Percentiles rank a stretch among this genome's conserved stretches.
phyloP scores from a whole-genome alignment of 225 moss, liverwort and hornwort species.

The Bryoerythrophyllum caledonicum region DNA sequence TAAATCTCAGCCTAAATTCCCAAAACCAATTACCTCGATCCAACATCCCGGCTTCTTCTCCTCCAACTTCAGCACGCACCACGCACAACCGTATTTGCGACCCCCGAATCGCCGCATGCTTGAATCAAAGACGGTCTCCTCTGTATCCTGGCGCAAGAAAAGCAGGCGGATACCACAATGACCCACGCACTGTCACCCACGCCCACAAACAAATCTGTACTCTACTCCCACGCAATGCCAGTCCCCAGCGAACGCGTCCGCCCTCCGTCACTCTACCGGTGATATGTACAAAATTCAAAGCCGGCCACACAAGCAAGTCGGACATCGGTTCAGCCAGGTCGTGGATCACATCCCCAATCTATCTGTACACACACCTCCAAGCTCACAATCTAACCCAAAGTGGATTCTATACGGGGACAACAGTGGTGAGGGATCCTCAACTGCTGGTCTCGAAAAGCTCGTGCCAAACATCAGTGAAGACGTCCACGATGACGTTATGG shows the following conservation, averaged over 20 bases:
- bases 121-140: conserved; percentile 19
- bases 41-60: conserved; percentile 17
- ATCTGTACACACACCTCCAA: conserved; percentile 9
- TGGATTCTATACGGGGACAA: conserved; percentile 3
- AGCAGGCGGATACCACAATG: conserved; percentile 1
- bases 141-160: conserved; percentile 27
- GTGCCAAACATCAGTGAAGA: conserved; percentile 86
- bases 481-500: conserved; percentile 77
- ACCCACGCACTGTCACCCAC: neutral
- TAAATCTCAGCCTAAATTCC: conserved; percentile 14
- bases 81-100: conserved; percentile 6
- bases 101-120: conserved; percentile 14
- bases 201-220: conserved; percentile 20
- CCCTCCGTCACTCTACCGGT: neutral
- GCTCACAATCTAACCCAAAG: conserved; percentile 9
- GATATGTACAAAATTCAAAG: neutral
- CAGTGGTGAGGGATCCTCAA: neutral
- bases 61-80: conserved; percentile 28
- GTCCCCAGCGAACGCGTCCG: neutral
- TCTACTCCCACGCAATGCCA: conserved; percentile 7
- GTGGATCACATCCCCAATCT: neutral
- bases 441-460: conserved; percentile 61
- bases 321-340: neutral
- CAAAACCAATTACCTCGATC: conserved; percentile 16
- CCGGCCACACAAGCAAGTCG: conserved; percentile 14